phyloP scores from a whole-genome alignment of 2,329 filamentous ascomycete species.

The Penicillium sp. region DNA sequence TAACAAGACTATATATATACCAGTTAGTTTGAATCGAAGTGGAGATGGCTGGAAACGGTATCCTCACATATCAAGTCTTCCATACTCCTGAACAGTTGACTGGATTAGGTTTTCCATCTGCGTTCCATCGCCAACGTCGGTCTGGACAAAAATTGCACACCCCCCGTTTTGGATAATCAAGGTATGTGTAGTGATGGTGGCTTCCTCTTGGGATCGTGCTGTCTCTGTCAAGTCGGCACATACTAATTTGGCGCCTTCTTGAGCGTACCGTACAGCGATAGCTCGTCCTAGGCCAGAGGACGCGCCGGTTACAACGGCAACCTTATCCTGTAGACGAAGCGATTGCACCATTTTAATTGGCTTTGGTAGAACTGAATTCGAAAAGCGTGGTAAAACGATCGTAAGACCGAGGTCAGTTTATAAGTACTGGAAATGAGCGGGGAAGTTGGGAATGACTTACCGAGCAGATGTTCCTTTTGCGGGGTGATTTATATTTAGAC shows the following conservation, averaged over 20 bases:
- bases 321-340: constrained; percentile 36
- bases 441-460: too few species aligned
- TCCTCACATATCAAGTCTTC: constrained; percentile 50
- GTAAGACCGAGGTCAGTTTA: too few species aligned
- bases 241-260: constrained; percentile 48
- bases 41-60: background rate
- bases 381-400: background rate
- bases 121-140: constrained; percentile 46
- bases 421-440: too few species aligned
- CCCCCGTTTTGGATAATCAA: constrained; percentile 42
- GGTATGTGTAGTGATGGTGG: constrained; percentile 41
- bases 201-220: constrained; percentile 28
- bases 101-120: constrained; percentile 45
- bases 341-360: background rate
- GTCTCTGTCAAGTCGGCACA: constrained; percentile 45
- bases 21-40: background rate
- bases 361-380: background rate
- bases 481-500: background rate
- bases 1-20: constrained; percentile 35
- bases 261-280: constrained; percentile 49
- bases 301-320: constrained; percentile 52
- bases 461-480: background rate
- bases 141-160: constrained; percentile 48
- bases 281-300: constrained; percentile 54
- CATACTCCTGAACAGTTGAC: constrained; percentile 40